These are phyloP conservation scores for Hypoxylon sp. DNA, from an alignment of 2,329 filamentous ascomycete genomes.

Conservation along the genomic window DNA sequence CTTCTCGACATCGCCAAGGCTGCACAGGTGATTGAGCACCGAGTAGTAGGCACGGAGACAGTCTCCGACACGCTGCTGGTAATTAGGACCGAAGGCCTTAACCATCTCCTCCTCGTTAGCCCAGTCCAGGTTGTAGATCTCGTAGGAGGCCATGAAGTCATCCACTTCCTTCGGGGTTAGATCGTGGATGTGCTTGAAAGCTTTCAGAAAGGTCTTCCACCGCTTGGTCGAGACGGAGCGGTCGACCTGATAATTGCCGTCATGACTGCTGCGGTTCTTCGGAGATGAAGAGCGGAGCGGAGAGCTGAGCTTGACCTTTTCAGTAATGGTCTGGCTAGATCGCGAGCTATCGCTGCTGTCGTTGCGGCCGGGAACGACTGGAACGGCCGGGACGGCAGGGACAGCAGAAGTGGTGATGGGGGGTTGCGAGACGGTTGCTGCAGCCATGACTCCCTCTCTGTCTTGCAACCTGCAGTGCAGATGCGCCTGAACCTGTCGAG, in stretches of 20 bases:
- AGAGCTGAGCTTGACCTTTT: constrained; percentile 41
- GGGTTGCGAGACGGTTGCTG: constrained; percentile 27
- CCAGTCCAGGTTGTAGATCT: constrained; percentile 65
- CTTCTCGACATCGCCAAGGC: constrained; percentile 63
- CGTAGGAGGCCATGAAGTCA: constrained; percentile 64
- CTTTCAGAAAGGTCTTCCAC: constrained; percentile 57
- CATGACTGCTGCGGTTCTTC: constrained; percentile 21
- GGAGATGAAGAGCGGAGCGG: constrained; percentile 14
- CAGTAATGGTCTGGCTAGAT: constrained; percentile 46
- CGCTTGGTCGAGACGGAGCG: constrained; percentile 57
- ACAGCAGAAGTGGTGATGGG: constrained; percentile 27
- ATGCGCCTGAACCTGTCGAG: constrained; percentile 1
- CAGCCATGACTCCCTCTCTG: constrained; percentile 29
- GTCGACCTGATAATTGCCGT: constrained; percentile 45
- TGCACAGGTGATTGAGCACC: constrained; percentile 62
- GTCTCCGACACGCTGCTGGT: constrained; percentile 59
- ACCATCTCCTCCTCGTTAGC: constrained; percentile 58
- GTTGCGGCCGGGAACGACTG: constrained; percentile 36
- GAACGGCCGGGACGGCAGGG: constrained; percentile 8
- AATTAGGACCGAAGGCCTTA: constrained; percentile 55
- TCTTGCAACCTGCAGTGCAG: constrained; percentile 14
- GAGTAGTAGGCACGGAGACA: constrained; percentile 62
- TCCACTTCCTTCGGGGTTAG: constrained; percentile 60
- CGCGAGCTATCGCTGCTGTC: constrained; percentile 47
- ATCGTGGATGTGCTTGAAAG: constrained; percentile 59